phyloP scores from a whole-genome alignment of 148 eudicot genomes.

The Nepenthes mirabilis region DNA sequence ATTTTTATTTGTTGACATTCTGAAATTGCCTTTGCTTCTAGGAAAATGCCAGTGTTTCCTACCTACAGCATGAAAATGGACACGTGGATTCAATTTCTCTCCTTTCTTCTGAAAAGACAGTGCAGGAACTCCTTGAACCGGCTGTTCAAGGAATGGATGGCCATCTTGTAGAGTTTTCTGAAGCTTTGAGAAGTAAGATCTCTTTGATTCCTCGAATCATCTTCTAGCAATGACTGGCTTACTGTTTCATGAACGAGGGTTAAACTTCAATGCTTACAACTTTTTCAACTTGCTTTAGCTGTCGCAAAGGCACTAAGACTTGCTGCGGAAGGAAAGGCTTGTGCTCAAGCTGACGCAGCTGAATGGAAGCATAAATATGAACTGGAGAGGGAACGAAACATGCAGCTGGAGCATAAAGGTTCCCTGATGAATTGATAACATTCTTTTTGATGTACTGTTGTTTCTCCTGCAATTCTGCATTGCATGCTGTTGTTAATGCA shows the following conservation, averaged over 20 bases:
- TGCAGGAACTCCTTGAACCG: constrained; percentile 43
- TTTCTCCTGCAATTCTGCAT: background rate
- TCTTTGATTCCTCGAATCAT: constrained; percentile 1
- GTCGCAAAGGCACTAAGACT: constrained; percentile 80
- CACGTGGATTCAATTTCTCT: constrained; percentile 26
- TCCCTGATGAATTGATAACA: background rate
- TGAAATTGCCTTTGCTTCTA: constrained; percentile 6
- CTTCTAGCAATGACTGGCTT: background rate
- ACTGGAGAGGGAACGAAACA: constrained; percentile 60
- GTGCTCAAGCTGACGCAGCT: constrained; percentile 92
- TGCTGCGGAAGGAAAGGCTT: constrained; percentile 89
- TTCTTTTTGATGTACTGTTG: background rate
- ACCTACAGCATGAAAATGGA: constrained; percentile 32
- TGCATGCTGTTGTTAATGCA: background rate
- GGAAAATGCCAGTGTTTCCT: constrained; percentile 27
- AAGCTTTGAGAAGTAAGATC: constrained; percentile 77
- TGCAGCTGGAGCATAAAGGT: constrained; percentile 75
- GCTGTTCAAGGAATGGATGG: constrained; percentile 48
- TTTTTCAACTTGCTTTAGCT: constrained; percentile 34
- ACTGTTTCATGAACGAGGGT: background rate
- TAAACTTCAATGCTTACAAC: constrained; percentile 8
- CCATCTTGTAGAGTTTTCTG: constrained; percentile 57
- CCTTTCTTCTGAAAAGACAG: constrained; percentile 41
- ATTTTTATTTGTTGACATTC: too few species aligned
- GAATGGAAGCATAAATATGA: constrained; percentile 99